These are phyloP conservation scores for Neoboletus subvelutipes DNA, from an alignment of 768 basidiomycete genomes.

Conservation along the genomic window DNA sequence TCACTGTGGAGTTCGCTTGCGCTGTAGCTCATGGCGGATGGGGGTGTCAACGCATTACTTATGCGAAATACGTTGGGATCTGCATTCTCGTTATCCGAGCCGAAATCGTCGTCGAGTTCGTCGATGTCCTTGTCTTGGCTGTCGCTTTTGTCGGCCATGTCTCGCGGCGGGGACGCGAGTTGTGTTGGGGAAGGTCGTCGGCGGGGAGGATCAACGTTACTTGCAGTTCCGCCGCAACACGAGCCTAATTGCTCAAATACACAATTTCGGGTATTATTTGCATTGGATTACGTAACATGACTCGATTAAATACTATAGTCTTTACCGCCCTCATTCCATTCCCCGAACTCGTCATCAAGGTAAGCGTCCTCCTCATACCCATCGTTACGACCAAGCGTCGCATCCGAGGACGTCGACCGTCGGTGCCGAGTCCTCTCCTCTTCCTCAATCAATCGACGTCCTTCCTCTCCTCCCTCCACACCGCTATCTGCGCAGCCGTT, in stretches of 20 bases:
- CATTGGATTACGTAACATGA: not conserved
- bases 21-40: constrained; percentile 41
- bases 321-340: constrained; percentile 27
- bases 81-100: constrained; percentile 39
- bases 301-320: not conserved
- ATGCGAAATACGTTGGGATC: constrained; percentile 46
- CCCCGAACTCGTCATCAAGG: constrained; percentile 35
- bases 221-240: too few species aligned
- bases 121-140: constrained; percentile 43
- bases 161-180: not conserved
- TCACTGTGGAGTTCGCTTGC: constrained; percentile 49
- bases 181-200: not conserved
- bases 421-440: constrained; percentile 34
- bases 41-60: constrained; percentile 40
- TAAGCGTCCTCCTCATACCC: constrained; percentile 12
- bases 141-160: constrained; percentile 21
- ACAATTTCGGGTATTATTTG: not conserved
- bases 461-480: constrained; percentile 40
- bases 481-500: constrained; percentile 10
- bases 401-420: constrained; percentile 38
- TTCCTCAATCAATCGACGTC: constrained; percentile 41
- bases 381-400: constrained; percentile 31
- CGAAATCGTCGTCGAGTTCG: constrained; percentile 47
- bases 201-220: not conserved
- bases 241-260: too few species aligned